Conservation (phyloP, 345 rosid species). For the Syzygium grande region DNA sequence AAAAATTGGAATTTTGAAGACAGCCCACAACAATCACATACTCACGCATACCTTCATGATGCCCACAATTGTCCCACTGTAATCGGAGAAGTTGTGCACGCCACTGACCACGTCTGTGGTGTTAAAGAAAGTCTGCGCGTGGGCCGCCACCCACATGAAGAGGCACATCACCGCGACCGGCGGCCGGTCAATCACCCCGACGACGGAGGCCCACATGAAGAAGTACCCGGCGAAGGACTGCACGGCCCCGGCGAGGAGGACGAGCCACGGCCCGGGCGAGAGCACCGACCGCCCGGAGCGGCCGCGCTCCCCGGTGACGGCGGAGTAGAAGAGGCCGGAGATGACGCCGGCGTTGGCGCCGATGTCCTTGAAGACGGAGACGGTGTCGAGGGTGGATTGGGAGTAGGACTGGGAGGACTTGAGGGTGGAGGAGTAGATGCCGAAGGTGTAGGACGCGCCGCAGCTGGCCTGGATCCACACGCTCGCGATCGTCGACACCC, state of each 20-base stretch:
- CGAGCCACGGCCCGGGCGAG: conserved; percentile 69
- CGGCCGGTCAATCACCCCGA: conserved; percentile 48
- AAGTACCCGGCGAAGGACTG: conserved; percentile 73
- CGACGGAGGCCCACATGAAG: conserved; percentile 76
- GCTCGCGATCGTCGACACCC: conserved; percentile 76
- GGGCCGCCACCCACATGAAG: conserved; percentile 63
- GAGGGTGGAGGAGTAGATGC: conserved; percentile 64
- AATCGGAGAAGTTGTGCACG: conserved; percentile 55
- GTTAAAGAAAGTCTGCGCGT: conserved; percentile 64
- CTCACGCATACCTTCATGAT: conserved; percentile 57
- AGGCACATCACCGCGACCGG: conserved; percentile 72
- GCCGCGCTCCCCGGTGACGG: conserved; percentile 14
- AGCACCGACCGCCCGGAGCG: neutral
- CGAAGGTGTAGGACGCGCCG: conserved; percentile 76
- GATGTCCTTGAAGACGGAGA: conserved; percentile 94
- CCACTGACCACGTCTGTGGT: conserved; percentile 73
- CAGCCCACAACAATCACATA: neutral
- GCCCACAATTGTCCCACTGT: conserved; percentile 84
- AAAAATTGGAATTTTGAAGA: neutral
- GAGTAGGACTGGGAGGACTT: conserved; percentile 74
- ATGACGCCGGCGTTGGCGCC: conserved; percentile 82
- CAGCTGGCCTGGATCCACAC: conserved; percentile 75
- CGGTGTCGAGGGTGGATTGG: conserved; percentile 90
- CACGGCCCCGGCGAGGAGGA: conserved; percentile 51
- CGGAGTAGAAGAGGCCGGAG: conserved; percentile 69